Percentiles rank a stretch among this genome's conserved stretches.
These are phyloP conservation scores for Citrus inodora DNA, from an alignment of 345 rosid genomes.

Conservation along the genomic window DNA sequence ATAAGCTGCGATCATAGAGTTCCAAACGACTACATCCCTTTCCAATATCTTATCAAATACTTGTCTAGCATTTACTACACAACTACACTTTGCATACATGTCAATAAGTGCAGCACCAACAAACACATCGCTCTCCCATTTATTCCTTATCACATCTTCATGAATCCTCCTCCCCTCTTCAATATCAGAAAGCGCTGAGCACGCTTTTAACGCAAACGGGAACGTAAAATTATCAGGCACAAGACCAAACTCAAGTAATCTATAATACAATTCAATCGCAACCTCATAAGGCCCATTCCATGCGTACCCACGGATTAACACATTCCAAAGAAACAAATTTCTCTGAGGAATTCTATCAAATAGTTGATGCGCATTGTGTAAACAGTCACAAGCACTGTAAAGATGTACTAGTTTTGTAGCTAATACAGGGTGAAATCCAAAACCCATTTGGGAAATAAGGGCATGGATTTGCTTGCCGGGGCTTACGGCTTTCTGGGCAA, in stretches of 20 bases:
- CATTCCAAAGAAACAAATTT: constrained; percentile 34
- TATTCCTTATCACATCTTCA: constrained; percentile 17
- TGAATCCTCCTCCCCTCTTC: constrained; percentile 35
- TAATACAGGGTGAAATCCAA: constrained; percentile 13
- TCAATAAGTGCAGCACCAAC: constrained; percentile 39
- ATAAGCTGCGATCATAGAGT: constrained; percentile 40
- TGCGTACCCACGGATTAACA: constrained; percentile 32
- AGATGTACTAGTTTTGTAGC: constrained; percentile 32
- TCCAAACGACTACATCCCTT: constrained; percentile 38
- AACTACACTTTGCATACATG: constrained; percentile 37
- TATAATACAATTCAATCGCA: constrained; percentile 27
- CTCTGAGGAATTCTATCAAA: constrained; percentile 35
- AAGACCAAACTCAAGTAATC: constrained; percentile 20
- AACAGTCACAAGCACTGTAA: constrained; percentile 22
- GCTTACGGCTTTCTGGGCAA: constrained; percentile 20
- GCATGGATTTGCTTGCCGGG: constrained; percentile 35
- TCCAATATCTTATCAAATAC: constrained; percentile 24
- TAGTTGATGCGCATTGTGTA: constrained; percentile 24
- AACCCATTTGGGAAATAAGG: constrained; percentile 22
- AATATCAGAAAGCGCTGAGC: constrained; percentile 27
- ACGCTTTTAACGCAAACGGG: constrained; percentile 38
- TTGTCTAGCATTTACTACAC: constrained; percentile 21
- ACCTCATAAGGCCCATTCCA: constrained; percentile 34
- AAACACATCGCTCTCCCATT: constrained; percentile 31
- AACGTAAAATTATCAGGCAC: constrained; percentile 33